phyloP scores from a whole-genome alignment of 352 stramenopile genomes.

The Halophytophthora batemanensis region DNA sequence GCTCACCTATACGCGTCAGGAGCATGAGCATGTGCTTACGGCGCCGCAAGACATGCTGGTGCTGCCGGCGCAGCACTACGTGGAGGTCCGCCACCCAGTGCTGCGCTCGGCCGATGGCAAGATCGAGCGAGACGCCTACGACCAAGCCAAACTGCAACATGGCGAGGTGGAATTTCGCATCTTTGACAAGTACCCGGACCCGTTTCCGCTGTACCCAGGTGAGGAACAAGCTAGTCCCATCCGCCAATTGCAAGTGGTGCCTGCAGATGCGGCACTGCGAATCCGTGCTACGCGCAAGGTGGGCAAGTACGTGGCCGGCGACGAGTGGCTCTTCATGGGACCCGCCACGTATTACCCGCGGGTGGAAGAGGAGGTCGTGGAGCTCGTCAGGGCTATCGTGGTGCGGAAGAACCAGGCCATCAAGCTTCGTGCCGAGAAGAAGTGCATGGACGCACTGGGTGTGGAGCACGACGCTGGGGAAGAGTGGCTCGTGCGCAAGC shows the following conservation, averaged over 20 bases:
- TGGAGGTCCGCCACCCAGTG: conserved; percentile 73
- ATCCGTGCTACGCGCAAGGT: conserved; percentile 63
- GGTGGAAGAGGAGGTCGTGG: conserved; percentile 68
- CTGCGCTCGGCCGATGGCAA: conserved; percentile 43
- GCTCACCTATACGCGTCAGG: conserved; percentile 77
- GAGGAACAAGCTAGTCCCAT: conserved; percentile 62
- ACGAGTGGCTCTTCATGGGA: conserved; percentile 78
- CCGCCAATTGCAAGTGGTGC: conserved; percentile 52
- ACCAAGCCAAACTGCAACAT: conserved; percentile 76
- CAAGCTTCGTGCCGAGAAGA: conserved; percentile 81
- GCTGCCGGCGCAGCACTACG: conserved; percentile 70
- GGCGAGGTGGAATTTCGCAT: conserved; percentile 77
- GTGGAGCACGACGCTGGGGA: conserved; percentile 63
- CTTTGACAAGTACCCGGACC: conserved; percentile 71
- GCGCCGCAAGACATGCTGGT: conserved; percentile 72
- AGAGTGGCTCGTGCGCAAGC: conserved; percentile 76
- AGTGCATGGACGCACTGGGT: conserved; percentile 65
- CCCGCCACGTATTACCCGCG: conserved; percentile 73
- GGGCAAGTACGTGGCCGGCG: conserved; percentile 47
- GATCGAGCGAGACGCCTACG: conserved; percentile 59
- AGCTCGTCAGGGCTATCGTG: conserved; percentile 50
- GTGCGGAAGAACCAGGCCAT: conserved; percentile 80
- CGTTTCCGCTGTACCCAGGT: conserved; percentile 70
- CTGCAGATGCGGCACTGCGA: conserved; percentile 57
- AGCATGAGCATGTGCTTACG: conserved; percentile 74